phyloP scores from a whole-genome alignment of 805 yeast species.

The Yamadazyma laniorum region DNA sequence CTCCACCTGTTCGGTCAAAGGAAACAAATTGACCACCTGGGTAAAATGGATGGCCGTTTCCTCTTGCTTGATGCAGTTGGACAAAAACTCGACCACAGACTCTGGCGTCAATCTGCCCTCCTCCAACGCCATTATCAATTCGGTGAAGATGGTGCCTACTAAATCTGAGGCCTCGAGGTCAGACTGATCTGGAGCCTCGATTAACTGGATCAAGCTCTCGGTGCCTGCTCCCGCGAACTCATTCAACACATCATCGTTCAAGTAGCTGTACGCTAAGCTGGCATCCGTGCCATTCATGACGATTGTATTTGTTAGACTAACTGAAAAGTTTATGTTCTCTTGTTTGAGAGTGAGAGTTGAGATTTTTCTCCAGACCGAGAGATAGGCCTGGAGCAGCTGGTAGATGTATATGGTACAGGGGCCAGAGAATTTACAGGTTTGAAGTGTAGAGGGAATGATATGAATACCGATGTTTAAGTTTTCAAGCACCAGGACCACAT shows the following conservation, averaged over 20 bases:
- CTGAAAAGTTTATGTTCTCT: no score
- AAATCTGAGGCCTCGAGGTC: conserved; percentile 2
- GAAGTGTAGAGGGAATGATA: no score
- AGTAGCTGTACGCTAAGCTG: conserved; percentile 16
- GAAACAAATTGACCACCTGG: conserved; percentile 39
- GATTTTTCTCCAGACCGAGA: no score
- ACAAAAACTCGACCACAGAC: conserved; percentile 15
- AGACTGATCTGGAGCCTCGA: conserved; percentile 26
- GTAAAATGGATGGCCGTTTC: conserved; percentile 33
- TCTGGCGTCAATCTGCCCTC: conserved; percentile 5
- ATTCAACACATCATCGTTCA: conserved; percentile 30
- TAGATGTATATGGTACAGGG: no score
- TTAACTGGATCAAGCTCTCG: conserved; percentile 28
- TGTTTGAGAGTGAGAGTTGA: no score
- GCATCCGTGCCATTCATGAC: conserved; percentile 3
- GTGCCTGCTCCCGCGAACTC: conserved; percentile 32
- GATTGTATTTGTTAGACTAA: no score
- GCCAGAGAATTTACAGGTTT: no score
- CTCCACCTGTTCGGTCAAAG: conserved; percentile 22
- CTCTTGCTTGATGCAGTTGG: conserved; percentile 29
- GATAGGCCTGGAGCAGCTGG: no score
- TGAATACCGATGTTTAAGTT: no score
- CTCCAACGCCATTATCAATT: conserved; percentile 12
- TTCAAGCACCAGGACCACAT: no score
- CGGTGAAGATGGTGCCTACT: conserved; percentile 12